Conservation (phyloP, 1,284 basidiomycete genomes). For the Cystobasidium slooffiae region DNA sequence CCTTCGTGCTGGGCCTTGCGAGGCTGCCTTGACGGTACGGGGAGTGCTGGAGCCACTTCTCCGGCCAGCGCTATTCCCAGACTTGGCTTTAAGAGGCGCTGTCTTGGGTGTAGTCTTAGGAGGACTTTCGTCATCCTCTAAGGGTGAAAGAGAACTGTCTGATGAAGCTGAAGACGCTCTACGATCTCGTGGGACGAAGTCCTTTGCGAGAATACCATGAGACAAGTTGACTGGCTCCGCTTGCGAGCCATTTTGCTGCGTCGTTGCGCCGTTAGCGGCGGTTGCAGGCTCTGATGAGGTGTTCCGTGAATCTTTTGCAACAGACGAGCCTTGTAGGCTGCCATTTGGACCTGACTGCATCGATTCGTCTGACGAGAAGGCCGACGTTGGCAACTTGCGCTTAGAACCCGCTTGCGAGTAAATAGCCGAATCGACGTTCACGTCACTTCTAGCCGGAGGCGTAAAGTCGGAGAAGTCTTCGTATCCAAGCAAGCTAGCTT, state of each 20-base stretch:
- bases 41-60: neutral
- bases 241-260: neutral
- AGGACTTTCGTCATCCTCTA: constrained; percentile 12
- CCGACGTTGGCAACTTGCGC: constrained; percentile 30
- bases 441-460: neutral
- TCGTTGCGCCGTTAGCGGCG: neutral
- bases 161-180: constrained; percentile 3
- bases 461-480: constrained; percentile 13
- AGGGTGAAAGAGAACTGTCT: constrained; percentile 28
- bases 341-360: constrained; percentile 5
- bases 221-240: neutral
- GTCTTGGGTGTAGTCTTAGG: constrained; percentile 14
- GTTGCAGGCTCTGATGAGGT: neutral
- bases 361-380: constrained; percentile 34
- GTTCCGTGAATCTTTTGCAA: neutral
- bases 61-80: neutral
- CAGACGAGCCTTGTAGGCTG: constrained; percentile 4
- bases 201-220: constrained; percentile 5
- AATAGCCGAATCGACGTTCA: neutral
- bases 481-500: constrained; percentile 17
- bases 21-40: neutral
- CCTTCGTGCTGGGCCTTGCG: neutral
- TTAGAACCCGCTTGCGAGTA: constrained; percentile 26
- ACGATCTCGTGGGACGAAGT: constrained; percentile 1
- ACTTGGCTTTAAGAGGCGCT: neutral